Conservation (phyloP, 2,329 filamentous ascomycete species). For the Nigrospora sphaerica region DNA sequence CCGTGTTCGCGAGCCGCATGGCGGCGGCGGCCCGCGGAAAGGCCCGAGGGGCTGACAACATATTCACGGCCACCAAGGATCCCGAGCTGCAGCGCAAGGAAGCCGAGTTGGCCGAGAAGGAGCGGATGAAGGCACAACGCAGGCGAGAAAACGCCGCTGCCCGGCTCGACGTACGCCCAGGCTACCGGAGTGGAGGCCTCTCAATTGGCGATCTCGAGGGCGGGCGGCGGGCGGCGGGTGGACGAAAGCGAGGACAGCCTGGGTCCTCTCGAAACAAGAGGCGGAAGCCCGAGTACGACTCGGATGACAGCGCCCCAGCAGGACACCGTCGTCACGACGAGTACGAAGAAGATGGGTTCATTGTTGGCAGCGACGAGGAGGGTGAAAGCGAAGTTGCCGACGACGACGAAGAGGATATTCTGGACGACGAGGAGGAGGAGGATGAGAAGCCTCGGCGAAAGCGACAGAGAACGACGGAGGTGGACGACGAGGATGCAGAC, state of each 20-base stretch:
- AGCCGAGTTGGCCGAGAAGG: constrained; percentile 69
- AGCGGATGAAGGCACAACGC: constrained; percentile 59
- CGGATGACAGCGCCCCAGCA: constrained; percentile 64
- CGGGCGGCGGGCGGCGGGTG: constrained; percentile 39
- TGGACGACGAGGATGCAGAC: constrained; percentile 40
- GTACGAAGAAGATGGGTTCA: constrained; percentile 76
- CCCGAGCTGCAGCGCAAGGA: constrained; percentile 69
- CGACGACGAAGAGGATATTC: constrained; percentile 55
- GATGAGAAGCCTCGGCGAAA: constrained; percentile 38
- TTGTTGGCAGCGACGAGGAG: constrained; percentile 70
- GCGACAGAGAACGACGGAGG: constrained; percentile 42
- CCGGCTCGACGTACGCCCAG: constrained; percentile 51
- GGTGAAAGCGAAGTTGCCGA: constrained; percentile 43
- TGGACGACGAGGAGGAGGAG: constrained; percentile 46
- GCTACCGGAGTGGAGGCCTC: constrained; percentile 47
- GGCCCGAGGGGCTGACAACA: constrained; percentile 49
- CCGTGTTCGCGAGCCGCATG: constrained; percentile 60
- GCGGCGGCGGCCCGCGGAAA: constrained; percentile 54
- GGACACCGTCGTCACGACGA: constrained; percentile 60
- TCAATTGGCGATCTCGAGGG: constrained; percentile 66
- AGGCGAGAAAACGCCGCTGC: constrained; percentile 61
- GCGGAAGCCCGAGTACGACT: constrained; percentile 61
- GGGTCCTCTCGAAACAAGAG: constrained; percentile 44
- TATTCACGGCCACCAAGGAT: constrained; percentile 65
- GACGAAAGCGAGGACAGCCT: constrained; percentile 45